Percentiles rank a stretch among this genome's conserved stretches.
These are phyloP conservation scores for Toxicodendron radicans DNA, from an alignment of 345 rosid species.

Conservation along the genomic window DNA sequence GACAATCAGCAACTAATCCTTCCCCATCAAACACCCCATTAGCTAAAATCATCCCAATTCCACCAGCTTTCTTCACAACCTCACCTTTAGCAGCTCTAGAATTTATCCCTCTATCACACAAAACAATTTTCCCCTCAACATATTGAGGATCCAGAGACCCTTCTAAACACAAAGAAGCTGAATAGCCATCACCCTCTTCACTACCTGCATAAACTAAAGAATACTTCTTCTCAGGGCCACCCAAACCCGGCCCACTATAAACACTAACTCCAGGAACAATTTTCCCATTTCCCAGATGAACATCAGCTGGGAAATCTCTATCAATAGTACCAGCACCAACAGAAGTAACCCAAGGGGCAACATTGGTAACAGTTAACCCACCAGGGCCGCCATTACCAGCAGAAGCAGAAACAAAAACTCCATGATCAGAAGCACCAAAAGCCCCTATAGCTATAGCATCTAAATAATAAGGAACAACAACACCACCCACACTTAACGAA, in stretches of 20 bases:
- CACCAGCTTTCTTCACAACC: slow-evolving; percentile 79
- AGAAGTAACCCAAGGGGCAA: slow-evolving; percentile 83
- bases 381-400: slow-evolving; percentile 98
- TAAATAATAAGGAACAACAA: slow-evolving; percentile 81
- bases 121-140: slow-evolving; percentile 69
- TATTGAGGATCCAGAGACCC: slow-evolving; percentile 64
- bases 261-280: slow-evolving; percentile 63
- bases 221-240: slow-evolving; percentile 52
- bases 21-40: slow-evolving; percentile 90
- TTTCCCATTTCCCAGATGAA: slow-evolving; percentile 69
- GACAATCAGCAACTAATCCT: slow-evolving; percentile 90
- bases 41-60: slow-evolving; percentile 87
- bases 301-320: slow-evolving; percentile 78
- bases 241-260: slow-evolving; percentile 62
- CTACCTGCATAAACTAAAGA: slow-evolving; percentile 73
- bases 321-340: slow-evolving; percentile 91
- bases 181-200: slow-evolving; percentile 66
- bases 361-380: slow-evolving; percentile 72
- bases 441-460: slow-evolving; percentile 94
- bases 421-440: slow-evolving; percentile 69
- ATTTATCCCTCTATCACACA: slow-evolving; percentile 91
- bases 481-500: slow-evolving; percentile 87
- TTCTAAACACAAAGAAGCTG: slow-evolving; percentile 77
- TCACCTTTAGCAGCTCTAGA: slow-evolving; percentile 82
- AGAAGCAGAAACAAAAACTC: slow-evolving; percentile 82